A percentile compares a stretch with the other conserved stretches of the same genome.
Evolutionary conservation across 1,284 basidiomycete genomes (phyloP).

Genomic region (Hymenochaete sp.): DNA sequence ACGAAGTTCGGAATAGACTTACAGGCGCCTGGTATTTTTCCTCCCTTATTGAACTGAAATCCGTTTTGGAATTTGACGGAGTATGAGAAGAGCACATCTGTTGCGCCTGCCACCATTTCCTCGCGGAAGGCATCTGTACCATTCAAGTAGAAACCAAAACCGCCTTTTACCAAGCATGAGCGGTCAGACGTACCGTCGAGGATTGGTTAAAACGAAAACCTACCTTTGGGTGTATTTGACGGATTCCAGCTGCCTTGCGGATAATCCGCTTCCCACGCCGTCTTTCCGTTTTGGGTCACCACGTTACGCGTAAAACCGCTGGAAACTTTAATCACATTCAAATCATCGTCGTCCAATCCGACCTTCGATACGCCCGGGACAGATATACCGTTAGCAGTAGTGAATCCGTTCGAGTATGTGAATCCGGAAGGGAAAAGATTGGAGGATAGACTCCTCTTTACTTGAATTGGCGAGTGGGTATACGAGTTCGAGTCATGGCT

Average conservation of each 20-base stretch:
- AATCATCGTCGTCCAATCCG: conserved; percentile 22
- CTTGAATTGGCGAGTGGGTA: no score
- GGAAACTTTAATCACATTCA: conserved; percentile 25
- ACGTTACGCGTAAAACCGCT: conserved; percentile 17
- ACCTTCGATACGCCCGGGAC: conserved; percentile 18
- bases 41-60: conserved; percentile 25
- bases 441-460: conserved; percentile 2
- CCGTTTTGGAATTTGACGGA: conserved; percentile 24
- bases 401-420: conserved; percentile 15
- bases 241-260: conserved; percentile 18
- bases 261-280: conserved; percentile 19
- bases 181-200: no score
- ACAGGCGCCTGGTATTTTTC: conserved; percentile 27
- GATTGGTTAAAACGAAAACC: conserved; percentile 19
- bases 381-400: conserved; percentile 16
- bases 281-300: conserved; percentile 12
- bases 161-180: no score
- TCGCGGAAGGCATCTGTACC: no score
- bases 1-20: no score
- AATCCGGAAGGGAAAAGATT: conserved; percentile 15
- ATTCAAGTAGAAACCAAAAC: conserved; percentile 9
- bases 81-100: conserved; percentile 24
- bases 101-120: conserved; percentile 17
- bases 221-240: conserved; percentile 12
- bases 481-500: no score